Base-by-base conservation (phyloP, 345 rosid genomes). In the Lepidium aucheri region DNA sequence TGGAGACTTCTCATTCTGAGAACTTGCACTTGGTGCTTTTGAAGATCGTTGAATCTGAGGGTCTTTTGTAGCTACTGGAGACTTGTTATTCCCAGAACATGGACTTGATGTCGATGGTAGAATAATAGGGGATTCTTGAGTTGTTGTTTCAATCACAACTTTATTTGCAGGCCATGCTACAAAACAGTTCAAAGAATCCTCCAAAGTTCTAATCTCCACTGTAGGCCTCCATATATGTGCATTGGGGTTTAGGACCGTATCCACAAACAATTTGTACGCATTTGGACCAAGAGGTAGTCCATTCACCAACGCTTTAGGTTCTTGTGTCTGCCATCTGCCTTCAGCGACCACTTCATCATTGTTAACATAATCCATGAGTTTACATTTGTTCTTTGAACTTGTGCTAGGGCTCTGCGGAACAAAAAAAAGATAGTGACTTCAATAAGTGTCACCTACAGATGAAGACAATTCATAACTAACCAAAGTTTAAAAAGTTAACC, bases 221-320 rank as follows among this genome's bases (percentile, higher is more conserved):
- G 40, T 42, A 60, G 11, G 65, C 39, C 65, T 60, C 65, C 64
- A 60, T 60, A 60, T 1, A 7, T n/a, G n/a, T n/a, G n/a, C n/a
- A n/a, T n/a, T n/a, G n/a, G n/a, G n/a, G n/a, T n/a, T n/a, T n/a
- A n/a, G n/a, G n/a, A n/a, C n/a, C n/a, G n/a, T n/a, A n/a, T n/a
- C n/a, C n/a, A n/a, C n/a, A n/a, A n/a, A n/a, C n/a, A n/a, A n/a
- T n/a, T n/a, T n/a, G n/a, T 3, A 60, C 7, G 46, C 45, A 39
- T 38, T 57, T 39, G 34, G 46, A 38, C 34, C 46, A 1, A 57
- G 12, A 18, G 62, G 46, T 20, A 39, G 46, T 58, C 36, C 49
- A 24, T 58, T 40, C 3, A 58, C 63, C 8, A 58, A n/a, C 9
- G 49, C 11, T n/a, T 24, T 8, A 1, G 63, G 49, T 24, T 58